A percentile compares a stretch with the other conserved stretches of the same genome.
phyloP scores from a whole-genome alignment of 306 rosid species.

The Acacia confusa region DNA sequence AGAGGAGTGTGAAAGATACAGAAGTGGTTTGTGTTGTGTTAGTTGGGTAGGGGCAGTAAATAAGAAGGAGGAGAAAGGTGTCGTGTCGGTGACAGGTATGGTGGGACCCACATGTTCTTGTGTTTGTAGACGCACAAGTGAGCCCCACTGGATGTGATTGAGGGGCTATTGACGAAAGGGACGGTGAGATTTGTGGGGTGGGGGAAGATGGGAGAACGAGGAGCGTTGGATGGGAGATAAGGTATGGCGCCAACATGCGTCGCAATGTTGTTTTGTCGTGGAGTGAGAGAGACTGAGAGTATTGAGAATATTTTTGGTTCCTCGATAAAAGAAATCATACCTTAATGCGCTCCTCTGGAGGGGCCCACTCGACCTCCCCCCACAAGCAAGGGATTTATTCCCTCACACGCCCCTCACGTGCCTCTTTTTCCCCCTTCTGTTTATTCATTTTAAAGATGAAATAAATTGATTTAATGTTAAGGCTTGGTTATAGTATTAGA shows the following conservation, averaged over 20 bases:
- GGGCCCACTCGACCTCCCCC: constrained; percentile 54
- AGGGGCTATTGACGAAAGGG: background rate
- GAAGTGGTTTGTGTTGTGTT: background rate
- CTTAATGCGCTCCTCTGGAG: constrained; percentile 54
- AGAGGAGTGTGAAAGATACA: background rate
- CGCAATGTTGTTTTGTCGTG: constrained; percentile 21
- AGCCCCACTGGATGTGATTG: constrained; percentile 35
- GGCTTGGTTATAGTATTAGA: no score
- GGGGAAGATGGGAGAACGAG: background rate
- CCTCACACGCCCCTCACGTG: constrained; percentile 15
- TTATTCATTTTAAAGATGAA: background rate
- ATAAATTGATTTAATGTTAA: background rate
- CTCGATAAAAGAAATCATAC: constrained; percentile 53
- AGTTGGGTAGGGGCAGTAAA: constrained; percentile 41
- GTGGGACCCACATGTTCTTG: constrained; percentile 40
- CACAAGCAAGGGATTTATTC: constrained; percentile 74
- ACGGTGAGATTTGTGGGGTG: constrained; percentile 39
- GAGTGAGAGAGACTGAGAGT: constrained; percentile 43
- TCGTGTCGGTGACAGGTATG: constrained; percentile 51
- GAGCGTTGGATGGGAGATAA: constrained; percentile 24
- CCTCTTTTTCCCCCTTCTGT: background rate
- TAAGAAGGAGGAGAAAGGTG: constrained; percentile 47
- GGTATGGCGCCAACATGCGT: constrained; percentile 25
- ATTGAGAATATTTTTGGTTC: constrained; percentile 59
- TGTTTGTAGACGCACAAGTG: background rate